Conservation (phyloP, 495 filamentous ascomycete genomes). For the Lentithecium fluviatile region DNA sequence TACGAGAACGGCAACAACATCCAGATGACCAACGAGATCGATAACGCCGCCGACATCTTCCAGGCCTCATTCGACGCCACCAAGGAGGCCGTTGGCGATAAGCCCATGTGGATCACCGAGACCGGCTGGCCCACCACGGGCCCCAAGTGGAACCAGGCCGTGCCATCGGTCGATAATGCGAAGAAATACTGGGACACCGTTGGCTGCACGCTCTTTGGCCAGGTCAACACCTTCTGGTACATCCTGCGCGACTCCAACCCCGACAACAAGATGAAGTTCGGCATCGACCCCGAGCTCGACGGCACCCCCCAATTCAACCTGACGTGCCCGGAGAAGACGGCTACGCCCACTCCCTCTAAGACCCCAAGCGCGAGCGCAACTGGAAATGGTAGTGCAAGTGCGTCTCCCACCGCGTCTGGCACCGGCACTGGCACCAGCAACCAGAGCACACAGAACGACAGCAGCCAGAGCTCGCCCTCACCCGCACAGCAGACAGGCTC, state of each 20-base stretch:
- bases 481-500: neutral
- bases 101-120: constrained; percentile 57
- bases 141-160: constrained; percentile 37
- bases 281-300: constrained; percentile 9
- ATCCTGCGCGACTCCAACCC: constrained; percentile 28
- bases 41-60: constrained; percentile 25
- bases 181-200: constrained; percentile 34
- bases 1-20: constrained; percentile 49
- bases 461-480: neutral
- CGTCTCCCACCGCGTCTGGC: neutral
- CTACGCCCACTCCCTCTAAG: constrained; percentile 15
- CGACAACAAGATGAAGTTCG: constrained; percentile 24
- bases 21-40: constrained; percentile 38
- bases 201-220: constrained; percentile 40
- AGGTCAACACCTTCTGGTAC: constrained; percentile 30
- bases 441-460: neutral
- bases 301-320: constrained; percentile 20
- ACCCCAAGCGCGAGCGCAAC: too few relatives aligned
- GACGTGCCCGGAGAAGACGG: constrained; percentile 13
- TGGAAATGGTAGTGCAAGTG: too few relatives aligned
- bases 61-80: constrained; percentile 27
- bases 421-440: neutral
- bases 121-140: constrained; percentile 53
- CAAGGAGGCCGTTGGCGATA: constrained; percentile 42
- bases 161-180: constrained; percentile 27